Base-by-base conservation (phyloP, 768 basidiomycete genomes). In the Collybiopsis confluens region DNA sequence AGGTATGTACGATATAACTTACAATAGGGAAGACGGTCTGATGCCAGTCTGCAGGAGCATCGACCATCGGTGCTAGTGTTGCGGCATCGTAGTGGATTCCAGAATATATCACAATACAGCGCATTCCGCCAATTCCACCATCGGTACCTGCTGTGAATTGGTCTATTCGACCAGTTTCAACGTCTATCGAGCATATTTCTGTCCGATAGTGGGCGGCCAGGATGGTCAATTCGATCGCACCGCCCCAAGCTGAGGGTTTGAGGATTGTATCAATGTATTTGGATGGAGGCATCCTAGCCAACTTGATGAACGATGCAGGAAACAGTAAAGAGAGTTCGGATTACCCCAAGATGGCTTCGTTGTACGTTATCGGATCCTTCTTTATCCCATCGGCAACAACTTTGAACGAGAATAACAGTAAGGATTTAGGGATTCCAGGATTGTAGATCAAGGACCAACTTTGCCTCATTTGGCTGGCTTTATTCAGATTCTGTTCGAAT, bases 61-160 rank as follows among this genome's bases (percentile, higher is more conserved):
- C 83, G 8, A 74, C 72, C 68, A 81, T 76, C 0, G 92, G 97
- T 15, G 95, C 83, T 37, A 95, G 71, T 0, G 90, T 86, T 4
- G 88, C 82, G 8, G 91, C 91, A 67, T 99, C 96, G 68, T 99
- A 99, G 67, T 98, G 95, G 43, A 98, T 97, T 2, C 96, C 96
- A 0, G 90, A 92, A 71, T 98, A 98, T 3, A 98, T 76, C n/a
- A 98, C 64, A 13, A 97, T 67, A 54, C 84, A 86, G 18, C 86
- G 77, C 66, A 65, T 77, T 23, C 65, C 68, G 24, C 56, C 52
- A 9, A 20, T 57, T 27, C 61, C 68, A 55, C 70, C 67, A 10
- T 59, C 70, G 11, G 74, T 70, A 24, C 74, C 72, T 45, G 89
- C 80, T 1, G 82, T 73, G 63, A 95, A 96, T 20, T 78, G 79